Percentiles rank a stretch among this genome's conserved stretches.
These are phyloP conservation scores for Diaporthe vexans DNA, from an alignment of 2,329 filamentous ascomycete species.

Conservation along the genomic window DNA sequence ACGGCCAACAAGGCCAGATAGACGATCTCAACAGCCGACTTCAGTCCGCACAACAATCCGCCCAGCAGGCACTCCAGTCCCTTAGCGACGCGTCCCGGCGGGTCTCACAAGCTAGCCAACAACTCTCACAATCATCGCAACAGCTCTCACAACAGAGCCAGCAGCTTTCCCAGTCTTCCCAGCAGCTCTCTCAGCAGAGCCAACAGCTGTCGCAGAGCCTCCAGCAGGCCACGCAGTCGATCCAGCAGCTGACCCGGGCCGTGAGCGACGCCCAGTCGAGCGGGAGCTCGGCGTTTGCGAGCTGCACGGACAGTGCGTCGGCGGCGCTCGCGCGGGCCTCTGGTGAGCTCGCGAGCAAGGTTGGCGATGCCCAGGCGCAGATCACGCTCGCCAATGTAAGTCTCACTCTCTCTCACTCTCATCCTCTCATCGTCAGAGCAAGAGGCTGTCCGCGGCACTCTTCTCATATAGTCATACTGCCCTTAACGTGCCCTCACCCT, in stretches of 20 bases:
- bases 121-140: conserved; percentile 49
- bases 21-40: conserved; percentile 43
- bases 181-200: conserved; percentile 43
- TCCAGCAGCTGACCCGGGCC: conserved; percentile 45
- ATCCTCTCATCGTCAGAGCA: not conserved
- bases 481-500: not conserved
- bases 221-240: conserved; percentile 46
- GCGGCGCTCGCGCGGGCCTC: conserved; percentile 48
- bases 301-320: conserved; percentile 47
- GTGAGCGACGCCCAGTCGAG: conserved; percentile 48
- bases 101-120: conserved; percentile 51
- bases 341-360: conserved; percentile 47
- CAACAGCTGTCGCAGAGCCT: conserved; percentile 38
- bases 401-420: conserved; percentile 1
- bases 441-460: not conserved
- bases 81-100: conserved; percentile 49
- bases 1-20: conserved; percentile 44
- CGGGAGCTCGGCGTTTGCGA: conserved; percentile 47
- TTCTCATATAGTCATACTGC: not conserved
- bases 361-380: conserved; percentile 50
- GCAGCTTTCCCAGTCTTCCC: conserved; percentile 50
- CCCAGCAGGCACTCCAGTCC: conserved; percentile 48
- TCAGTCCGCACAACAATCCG: conserved; percentile 47
- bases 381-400: conserved; percentile 50
- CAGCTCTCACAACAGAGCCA: conserved; percentile 50